Conservation (phyloP, 1,284 basidiomycete genomes). For the Cryptococcus sp. region DNA sequence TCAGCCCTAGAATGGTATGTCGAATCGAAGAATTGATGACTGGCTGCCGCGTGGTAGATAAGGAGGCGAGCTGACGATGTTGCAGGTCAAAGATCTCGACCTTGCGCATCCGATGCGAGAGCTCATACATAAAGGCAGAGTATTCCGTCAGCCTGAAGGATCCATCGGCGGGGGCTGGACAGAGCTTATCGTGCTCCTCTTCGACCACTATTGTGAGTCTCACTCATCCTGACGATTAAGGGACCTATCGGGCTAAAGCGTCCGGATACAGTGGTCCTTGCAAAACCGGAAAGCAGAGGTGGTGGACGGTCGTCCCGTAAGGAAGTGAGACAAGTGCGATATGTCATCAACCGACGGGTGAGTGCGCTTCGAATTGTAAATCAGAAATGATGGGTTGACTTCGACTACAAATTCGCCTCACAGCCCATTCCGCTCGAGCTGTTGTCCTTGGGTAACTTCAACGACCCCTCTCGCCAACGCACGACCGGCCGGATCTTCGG, state of each 20-base stretch:
- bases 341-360: conserved; percentile 69
- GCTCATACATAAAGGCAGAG: conserved; percentile 76
- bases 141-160: conserved; percentile 82
- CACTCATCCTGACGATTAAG: background rate
- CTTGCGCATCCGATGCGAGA: conserved; percentile 77
- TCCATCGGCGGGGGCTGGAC: conserved; percentile 78
- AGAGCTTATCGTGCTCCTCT: conserved; percentile 81
- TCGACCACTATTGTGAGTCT: conserved; percentile 85
- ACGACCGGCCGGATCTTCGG: conserved; percentile 40
- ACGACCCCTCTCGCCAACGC: conserved; percentile 53
- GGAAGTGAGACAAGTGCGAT: conserved; percentile 53
- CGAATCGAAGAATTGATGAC: too few relatives aligned
- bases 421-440: conserved; percentile 89
- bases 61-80: conserved; percentile 44
- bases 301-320: conserved; percentile 65
- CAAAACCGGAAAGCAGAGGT: conserved; percentile 74
- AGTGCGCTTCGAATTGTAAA: conserved; percentile 35
- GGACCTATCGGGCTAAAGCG: background rate
- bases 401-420: background rate
- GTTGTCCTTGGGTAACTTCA: conserved; percentile 76
- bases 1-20: conserved; percentile 69
- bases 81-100: conserved; percentile 69
- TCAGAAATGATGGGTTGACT: background rate
- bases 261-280: conserved; percentile 74
- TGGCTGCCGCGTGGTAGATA: too few relatives aligned